Evolutionary conservation across 2,329 filamentous ascomycete species (phyloP).

Genomic region (Helotiales sp.): DNA sequence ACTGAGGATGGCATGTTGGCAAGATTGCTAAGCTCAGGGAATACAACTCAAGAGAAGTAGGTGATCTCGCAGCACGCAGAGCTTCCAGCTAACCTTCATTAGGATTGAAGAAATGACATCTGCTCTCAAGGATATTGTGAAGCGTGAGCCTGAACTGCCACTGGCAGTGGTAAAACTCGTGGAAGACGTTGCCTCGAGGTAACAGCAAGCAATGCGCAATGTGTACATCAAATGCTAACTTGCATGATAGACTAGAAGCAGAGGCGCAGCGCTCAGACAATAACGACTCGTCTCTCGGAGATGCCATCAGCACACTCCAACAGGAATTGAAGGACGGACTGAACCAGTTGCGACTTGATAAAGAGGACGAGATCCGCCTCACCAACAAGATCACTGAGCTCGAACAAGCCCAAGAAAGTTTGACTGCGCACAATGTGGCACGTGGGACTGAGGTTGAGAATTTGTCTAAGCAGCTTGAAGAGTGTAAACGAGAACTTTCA

Average conservation of each 20-base stretch:
- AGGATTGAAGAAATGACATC: conserved; percentile 26
- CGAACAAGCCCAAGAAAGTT: conserved; percentile 19
- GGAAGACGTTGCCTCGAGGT: conserved; percentile 29
- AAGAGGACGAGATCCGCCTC: conserved; percentile 20
- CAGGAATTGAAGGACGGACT: conserved; percentile 25
- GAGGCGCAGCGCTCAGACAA: conserved; percentile 12
- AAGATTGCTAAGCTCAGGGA: conserved; percentile 18
- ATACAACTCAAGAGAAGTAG: conserved; percentile 32
- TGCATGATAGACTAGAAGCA: conserved; percentile 18
- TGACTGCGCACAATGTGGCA: conserved; percentile 16
- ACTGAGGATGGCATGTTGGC: conserved; percentile 25
- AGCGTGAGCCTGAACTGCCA: conserved; percentile 14
- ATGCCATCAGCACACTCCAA: conserved; percentile 19
- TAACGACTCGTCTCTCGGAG: conserved; percentile 7
- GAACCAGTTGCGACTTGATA: conserved; percentile 18
- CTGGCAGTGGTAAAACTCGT: conserved; percentile 23
- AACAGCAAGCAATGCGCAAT: neutral
- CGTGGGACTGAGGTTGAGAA: conserved; percentile 17
- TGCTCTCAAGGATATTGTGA: conserved; percentile 17
- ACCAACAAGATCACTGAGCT: conserved; percentile 25
- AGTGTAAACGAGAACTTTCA: conserved; percentile 19
- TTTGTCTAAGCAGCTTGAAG: conserved; percentile 16
- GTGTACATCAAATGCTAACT: conserved; percentile 1
- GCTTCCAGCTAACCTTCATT: neutral
- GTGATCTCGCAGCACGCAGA: conserved; percentile 5